Evolutionary conservation across 2,329 filamentous ascomycete genomes (phyloP).

Genomic region (Paraphoma sp.): DNA sequence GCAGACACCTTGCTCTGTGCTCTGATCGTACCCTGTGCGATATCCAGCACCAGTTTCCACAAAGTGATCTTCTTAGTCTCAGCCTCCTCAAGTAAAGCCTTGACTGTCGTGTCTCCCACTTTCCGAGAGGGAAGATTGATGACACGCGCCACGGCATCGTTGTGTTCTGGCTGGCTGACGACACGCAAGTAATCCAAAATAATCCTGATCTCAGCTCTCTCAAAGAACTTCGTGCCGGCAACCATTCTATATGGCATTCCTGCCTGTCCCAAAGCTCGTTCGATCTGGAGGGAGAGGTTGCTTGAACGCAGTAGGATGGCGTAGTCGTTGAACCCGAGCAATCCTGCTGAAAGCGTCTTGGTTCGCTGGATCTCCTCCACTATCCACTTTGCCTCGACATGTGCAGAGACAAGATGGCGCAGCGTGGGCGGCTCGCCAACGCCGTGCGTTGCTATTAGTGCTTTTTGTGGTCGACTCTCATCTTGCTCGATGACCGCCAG

Average conservation of each 20-base stretch:
- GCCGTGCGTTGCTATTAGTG: conserved; percentile 78
- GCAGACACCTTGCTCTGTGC: conserved; percentile 63
- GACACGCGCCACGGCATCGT: conserved; percentile 81
- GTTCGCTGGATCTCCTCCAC: conserved; percentile 80
- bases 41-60: conserved; percentile 74
- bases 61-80: conserved; percentile 72
- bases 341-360: conserved; percentile 72
- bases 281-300: conserved; percentile 82
- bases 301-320: conserved; percentile 88
- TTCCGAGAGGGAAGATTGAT: conserved; percentile 84
- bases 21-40: conserved; percentile 59
- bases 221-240: conserved; percentile 88
- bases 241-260: conserved; percentile 93
- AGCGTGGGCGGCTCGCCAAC: conserved; percentile 82
- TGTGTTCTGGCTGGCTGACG: conserved; percentile 83
- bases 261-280: conserved; percentile 78
- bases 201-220: conserved; percentile 86
- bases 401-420: conserved; percentile 72
- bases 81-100: conserved; percentile 76
- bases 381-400: conserved; percentile 85
- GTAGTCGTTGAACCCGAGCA: conserved; percentile 78
- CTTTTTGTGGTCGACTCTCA: conserved; percentile 77
- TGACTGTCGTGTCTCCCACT: conserved; percentile 80
- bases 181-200: conserved; percentile 88
- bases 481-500: conserved; percentile 92